Evolutionary conservation across 495 filamentous ascomycete species (phyloP).

Genomic region (Astrothelium subdiscretum): DNA sequence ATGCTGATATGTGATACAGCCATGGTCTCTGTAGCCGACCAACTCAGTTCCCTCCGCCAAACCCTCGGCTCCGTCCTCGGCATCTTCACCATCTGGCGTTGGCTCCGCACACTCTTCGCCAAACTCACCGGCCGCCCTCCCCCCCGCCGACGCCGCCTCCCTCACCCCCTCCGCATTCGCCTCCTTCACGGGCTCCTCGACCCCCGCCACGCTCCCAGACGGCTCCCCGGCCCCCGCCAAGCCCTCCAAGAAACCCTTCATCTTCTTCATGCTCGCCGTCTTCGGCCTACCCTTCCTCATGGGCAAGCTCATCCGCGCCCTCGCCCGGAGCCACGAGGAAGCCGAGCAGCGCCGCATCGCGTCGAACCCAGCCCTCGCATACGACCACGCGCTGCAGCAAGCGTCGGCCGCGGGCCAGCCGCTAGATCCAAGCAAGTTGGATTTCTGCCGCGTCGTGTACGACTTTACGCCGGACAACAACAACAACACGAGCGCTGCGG

Average conservation of each 20-base stretch:
- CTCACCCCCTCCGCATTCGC: conserved; percentile 86
- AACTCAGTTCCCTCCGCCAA: conserved; percentile 83
- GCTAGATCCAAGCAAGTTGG: conserved; percentile 76
- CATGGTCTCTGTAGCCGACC: conserved; percentile 96
- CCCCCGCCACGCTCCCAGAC: conserved; percentile 40
- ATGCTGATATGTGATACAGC: conserved; percentile 39
- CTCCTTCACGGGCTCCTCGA: conserved; percentile 58
- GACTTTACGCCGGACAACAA: conserved; percentile 73
- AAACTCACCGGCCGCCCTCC: conserved; percentile 90
- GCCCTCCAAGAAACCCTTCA: conserved; percentile 84
- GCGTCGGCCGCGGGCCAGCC: conserved; percentile 27
- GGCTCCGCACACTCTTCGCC: conserved; percentile 79
- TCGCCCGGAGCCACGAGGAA: conserved; percentile 74
- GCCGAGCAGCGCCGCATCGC: conserved; percentile 52
- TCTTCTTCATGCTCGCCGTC: conserved; percentile 89
- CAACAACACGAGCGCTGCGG: too few relatives aligned
- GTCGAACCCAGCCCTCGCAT: conserved; percentile 29
- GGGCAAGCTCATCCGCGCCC: conserved; percentile 77
- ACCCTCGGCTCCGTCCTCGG: conserved; percentile 93
- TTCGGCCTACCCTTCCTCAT: conserved; percentile 94
- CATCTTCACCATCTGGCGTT: conserved; percentile 91
- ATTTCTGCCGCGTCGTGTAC: conserved; percentile 89
- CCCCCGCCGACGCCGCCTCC: conserved; percentile 71
- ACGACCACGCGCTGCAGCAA: conserved; percentile 20
- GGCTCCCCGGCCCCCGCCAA: conserved; percentile 40